These are phyloP conservation scores for Actinomucor elegans DNA, from an alignment of 371 early-diverging fungal species.

Conservation along the genomic window DNA sequence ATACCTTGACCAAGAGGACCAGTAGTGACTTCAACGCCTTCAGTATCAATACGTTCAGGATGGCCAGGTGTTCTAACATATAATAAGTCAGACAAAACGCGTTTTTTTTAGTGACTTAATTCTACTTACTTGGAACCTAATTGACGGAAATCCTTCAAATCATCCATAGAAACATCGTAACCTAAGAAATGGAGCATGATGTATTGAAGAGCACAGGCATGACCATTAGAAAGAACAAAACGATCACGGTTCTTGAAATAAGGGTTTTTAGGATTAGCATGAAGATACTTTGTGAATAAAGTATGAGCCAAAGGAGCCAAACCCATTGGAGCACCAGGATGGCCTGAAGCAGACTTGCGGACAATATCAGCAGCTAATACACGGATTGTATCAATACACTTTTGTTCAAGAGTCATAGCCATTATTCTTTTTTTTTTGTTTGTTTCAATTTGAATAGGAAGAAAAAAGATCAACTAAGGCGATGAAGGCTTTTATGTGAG, in stretches of 20 bases:
- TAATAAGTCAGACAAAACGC: background rate
- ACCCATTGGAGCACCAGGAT: slow-evolving; percentile 99
- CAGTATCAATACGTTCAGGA: slow-evolving; percentile 86
- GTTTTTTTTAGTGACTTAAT: background rate
- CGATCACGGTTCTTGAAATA: slow-evolving; percentile 95
- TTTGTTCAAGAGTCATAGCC: slow-evolving; percentile 20
- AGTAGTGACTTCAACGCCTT: slow-evolving; percentile 97
- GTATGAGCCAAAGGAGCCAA: slow-evolving; percentile 93
- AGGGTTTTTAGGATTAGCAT: slow-evolving; percentile 84
- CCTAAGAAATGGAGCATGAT: slow-evolving; percentile 90
- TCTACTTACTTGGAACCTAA: slow-evolving; percentile 51
- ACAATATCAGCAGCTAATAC: slow-evolving; percentile 92
- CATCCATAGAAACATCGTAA: slow-evolving; percentile 87
- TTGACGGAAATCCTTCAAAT: slow-evolving; percentile 95
- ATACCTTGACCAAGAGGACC: slow-evolving; percentile 99
- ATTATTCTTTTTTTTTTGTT: no score
- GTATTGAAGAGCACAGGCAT: slow-evolving; percentile 97
- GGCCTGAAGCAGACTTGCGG: slow-evolving; percentile 93
- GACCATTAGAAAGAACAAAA: slow-evolving; percentile 99
- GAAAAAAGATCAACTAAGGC: background rate
- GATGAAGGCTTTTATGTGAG: no score
- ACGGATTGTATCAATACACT: slow-evolving; percentile 89
- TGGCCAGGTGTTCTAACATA: slow-evolving; percentile 87
- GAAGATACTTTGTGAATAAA: slow-evolving; percentile 82
- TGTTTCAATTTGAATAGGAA: background rate